Conservation (phyloP, 1,284 basidiomycete genomes). For the Tremellales sp. region DNA sequence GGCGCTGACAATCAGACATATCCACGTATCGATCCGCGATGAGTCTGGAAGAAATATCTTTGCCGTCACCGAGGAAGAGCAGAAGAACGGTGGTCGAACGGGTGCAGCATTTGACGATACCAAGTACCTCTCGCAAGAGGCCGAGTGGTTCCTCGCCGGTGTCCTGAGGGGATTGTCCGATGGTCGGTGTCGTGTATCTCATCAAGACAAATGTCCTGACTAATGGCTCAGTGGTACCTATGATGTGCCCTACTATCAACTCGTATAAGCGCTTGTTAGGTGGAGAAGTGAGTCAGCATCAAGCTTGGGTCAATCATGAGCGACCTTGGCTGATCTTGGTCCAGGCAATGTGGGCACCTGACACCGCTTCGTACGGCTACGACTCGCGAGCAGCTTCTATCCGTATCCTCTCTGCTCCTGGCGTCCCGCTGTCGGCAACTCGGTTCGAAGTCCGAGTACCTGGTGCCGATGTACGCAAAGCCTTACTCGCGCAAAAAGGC, state of each 20-base stretch:
- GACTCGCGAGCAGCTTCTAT: constrained; percentile 89
- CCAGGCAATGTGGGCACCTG: constrained; percentile 83
- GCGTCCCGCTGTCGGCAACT: constrained; percentile 71
- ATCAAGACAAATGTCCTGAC: neutral
- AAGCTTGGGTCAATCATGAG: neutral
- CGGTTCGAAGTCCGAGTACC: constrained; percentile 89
- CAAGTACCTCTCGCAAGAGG: constrained; percentile 73
- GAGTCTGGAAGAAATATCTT: constrained; percentile 71
- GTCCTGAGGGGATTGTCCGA: constrained; percentile 83
- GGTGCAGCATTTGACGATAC: constrained; percentile 75
- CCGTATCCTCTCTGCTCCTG: constrained; percentile 84
- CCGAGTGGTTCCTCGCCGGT: constrained; percentile 91
- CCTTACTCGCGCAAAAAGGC: neutral
- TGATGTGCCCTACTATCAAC: constrained; percentile 85
- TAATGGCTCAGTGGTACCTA: constrained; percentile 43
- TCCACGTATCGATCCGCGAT: constrained; percentile 82
- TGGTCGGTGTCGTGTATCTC: constrained; percentile 52
- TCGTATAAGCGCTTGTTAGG: constrained; percentile 96
- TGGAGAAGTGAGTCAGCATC: constrained; percentile 60
- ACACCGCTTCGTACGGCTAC: constrained; percentile 81
- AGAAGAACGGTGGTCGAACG: constrained; percentile 59
- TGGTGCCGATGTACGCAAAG: constrained; percentile 74
- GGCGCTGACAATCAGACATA: constrained; percentile 58
- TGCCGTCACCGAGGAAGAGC: constrained; percentile 56
- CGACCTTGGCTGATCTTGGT: neutral